A percentile compares a stretch with the other conserved stretches of the same genome.
These are phyloP conservation scores for Candida nemodendra DNA, from an alignment of 805 yeast genomes.

Conservation along the genomic window DNA sequence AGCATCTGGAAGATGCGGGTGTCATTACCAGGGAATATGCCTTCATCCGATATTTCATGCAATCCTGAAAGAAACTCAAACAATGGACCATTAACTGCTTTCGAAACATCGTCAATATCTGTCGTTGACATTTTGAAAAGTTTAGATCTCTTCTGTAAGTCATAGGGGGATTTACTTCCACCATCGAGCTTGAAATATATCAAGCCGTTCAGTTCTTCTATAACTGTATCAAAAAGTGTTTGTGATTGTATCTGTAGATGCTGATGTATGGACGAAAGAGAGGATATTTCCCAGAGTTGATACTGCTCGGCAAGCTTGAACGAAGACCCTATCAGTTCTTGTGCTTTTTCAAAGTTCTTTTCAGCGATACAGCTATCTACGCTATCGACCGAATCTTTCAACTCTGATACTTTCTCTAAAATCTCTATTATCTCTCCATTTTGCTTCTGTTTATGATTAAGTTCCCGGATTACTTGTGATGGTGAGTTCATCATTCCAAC, in stretches of 20 bases:
- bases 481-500: constrained; percentile 38
- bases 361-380: constrained; percentile 69
- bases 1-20: constrained; percentile 22
- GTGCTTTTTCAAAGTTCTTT: constrained; percentile 57
- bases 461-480: constrained; percentile 57
- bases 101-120: constrained; percentile 27
- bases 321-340: constrained; percentile 38
- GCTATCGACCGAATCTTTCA: constrained; percentile 56
- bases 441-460: constrained; percentile 60
- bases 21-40: constrained; percentile 26
- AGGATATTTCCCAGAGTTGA: constrained; percentile 57
- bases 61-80: constrained; percentile 35
- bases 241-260: constrained; percentile 57
- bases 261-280: constrained; percentile 48
- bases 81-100: constrained; percentile 34
- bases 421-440: constrained; percentile 70
- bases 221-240: constrained; percentile 62
- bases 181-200: constrained; percentile 25
- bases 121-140: constrained; percentile 20
- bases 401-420: constrained; percentile 61
- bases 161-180: constrained; percentile 31
- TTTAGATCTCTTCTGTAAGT: constrained; percentile 15
- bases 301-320: constrained; percentile 46
- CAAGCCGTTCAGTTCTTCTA: constrained; percentile 77
- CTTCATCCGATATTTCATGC: constrained; percentile 18